Base-by-base conservation (phyloP, 2,329 filamentous ascomycete genomes). In the Aspergillus tamarii region DNA sequence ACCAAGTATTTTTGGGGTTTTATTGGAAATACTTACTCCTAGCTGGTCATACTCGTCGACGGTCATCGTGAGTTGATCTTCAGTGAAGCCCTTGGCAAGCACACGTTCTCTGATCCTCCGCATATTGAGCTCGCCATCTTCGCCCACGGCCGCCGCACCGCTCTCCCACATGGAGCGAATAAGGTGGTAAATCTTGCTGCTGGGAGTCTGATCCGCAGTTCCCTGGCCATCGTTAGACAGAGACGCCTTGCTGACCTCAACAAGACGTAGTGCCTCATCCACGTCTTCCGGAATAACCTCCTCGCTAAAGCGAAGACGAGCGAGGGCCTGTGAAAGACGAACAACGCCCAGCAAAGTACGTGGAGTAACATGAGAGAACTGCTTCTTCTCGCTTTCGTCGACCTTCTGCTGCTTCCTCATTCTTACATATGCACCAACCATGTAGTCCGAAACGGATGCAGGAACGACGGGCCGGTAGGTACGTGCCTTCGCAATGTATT, bases 351-450 rank as follows among this genome's bases (percentile, higher is more conserved):
- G 88, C 16, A 99, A 86, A 0, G 95, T 98, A 85, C 95, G 92
- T 0, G 94, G 91, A 1, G 94, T 96, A 21, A 94, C 96, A 81
- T 99, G 93, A 1, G 92, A 91, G 78, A 98, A 98, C 71, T 94
- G 92, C 79, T 94, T 92, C 81, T 94, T 94, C 75, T 88, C 89
- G 77, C 90, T 91, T 81, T 98, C 95, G 66, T 96, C 94, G 63
- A 91, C 89, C 78, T 94, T 93, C 78, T 97, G 93, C 74, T 94
- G 88, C 73, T 96, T 93, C 59, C 95, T 91, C 85, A 99, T 90
- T 65, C 92, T 91, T 36, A 99, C 95, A 76, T 99, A 99, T 0
- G 94, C 96, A 76, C 94, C 95, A 60, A 96, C 91, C 84, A 99
- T 93, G 83, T 99, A 99, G 76, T 99, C 95, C 0, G 92, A 94